A percentile compares a stretch with the other conserved stretches of the same genome.
These are phyloP conservation scores for Raddia distichophylla DNA, from an alignment of 176 grass and related monocot species.

Conservation along the genomic window DNA sequence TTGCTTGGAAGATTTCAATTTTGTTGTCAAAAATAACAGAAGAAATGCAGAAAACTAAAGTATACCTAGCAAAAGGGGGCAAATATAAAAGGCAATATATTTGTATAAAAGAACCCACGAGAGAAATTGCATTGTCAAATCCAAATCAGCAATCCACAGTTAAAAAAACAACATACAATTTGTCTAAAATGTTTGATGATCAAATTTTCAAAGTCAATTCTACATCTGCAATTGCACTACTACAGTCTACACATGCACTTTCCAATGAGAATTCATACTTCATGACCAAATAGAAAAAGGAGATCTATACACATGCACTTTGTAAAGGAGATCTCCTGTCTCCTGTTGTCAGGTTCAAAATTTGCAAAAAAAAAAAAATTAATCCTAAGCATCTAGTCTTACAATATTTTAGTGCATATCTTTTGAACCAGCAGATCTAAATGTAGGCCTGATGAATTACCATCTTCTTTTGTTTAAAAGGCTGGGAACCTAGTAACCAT, in stretches of 20 bases:
- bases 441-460: neutral
- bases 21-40: neutral
- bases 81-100: neutral
- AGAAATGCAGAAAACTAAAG: neutral
- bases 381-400: neutral
- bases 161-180: neutral
- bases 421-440: neutral
- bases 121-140: neutral
- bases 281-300: constrained; percentile 15
- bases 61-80: neutral
- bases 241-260: neutral
- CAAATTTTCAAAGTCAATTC: neutral
- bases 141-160: neutral
- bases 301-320: no score
- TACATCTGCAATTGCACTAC: constrained; percentile 5
- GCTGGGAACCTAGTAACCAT: neutral
- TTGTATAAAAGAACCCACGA: neutral
- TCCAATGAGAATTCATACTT: neutral
- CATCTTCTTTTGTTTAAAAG: neutral
- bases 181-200: neutral
- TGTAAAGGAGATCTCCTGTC: no score
- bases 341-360: neutral
- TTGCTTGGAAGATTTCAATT: constrained; percentile 7
- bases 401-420: no score
- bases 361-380: neutral